A percentile compares a stretch with the other conserved stretches of the same genome.
Evolutionary conservation across 192 early-diverging fungal species (phyloP).

Genomic region (Backusella westeae): DNA sequence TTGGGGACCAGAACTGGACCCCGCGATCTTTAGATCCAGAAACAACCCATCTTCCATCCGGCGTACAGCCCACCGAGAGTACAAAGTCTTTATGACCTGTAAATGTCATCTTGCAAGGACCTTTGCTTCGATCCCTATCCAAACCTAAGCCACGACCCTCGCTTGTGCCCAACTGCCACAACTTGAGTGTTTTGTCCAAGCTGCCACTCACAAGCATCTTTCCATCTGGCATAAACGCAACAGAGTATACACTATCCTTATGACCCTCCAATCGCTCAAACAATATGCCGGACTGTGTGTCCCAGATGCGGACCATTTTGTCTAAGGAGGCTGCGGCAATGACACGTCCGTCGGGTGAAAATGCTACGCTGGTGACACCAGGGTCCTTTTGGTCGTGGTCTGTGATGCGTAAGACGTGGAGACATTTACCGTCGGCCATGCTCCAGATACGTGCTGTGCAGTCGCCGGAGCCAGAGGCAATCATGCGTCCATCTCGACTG

Average conservation of each 20-base stretch:
- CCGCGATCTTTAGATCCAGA: constrained; percentile 90
- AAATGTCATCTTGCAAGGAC: constrained; percentile 44
- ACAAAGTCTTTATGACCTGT: constrained; percentile 87
- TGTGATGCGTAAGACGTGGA: constrained; percentile 74
- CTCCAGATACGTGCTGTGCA: constrained; percentile 90
- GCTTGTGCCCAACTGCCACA: constrained; percentile 81
- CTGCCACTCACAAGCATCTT: constrained; percentile 88
- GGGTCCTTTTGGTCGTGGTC: constrained; percentile 84
- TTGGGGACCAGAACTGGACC: constrained; percentile 94
- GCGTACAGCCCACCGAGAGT: constrained; percentile 85
- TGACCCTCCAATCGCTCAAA: constrained; percentile 94
- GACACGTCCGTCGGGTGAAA: constrained; percentile 86
- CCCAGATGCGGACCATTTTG: constrained; percentile 93
- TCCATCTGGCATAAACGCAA: constrained; percentile 95
- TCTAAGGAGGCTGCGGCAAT: constrained; percentile 93
- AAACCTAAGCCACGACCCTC: constrained; percentile 21
- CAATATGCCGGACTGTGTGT: constrained; percentile 70
- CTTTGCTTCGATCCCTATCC: constrained; percentile 22
- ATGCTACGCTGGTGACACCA: constrained; percentile 93
- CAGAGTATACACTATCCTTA: constrained; percentile 94
- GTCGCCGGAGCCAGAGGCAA: constrained; percentile 91
- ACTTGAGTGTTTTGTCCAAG: constrained; percentile 87
- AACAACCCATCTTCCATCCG: constrained; percentile 87
- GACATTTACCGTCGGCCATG: constrained; percentile 69
- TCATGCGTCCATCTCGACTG: constrained; percentile 80